A percentile compares a stretch with the other conserved stretches of the same genome.
Conservation (phyloP, 257 asterid genomes). For the Forsythia suspensa region DNA sequence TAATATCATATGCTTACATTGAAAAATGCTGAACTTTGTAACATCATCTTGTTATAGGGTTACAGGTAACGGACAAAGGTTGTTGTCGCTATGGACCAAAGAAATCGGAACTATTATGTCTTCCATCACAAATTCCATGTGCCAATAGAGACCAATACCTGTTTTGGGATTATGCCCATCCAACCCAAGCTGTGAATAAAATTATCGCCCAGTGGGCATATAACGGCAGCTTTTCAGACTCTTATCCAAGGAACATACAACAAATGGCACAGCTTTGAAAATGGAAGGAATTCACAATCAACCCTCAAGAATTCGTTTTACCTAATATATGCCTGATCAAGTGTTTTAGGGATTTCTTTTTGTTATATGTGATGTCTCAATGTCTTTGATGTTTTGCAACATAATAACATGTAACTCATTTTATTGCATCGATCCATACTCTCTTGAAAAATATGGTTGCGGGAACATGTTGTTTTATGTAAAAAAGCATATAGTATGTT, state of each 20-base stretch:
- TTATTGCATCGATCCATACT: too few relatives aligned
- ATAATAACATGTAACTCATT: too few relatives aligned
- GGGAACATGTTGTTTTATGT: too few relatives aligned
- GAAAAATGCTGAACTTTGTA: neutral
- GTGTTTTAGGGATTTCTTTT: neutral
- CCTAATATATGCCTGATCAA: neutral
- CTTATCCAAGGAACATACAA: conserved; percentile 11
- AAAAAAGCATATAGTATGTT: too few relatives aligned
- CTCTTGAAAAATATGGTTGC: too few relatives aligned
- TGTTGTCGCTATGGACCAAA: conserved; percentile 36
- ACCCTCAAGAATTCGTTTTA: neutral
- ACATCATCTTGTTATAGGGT: conserved; percentile 26
- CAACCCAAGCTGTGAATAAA: conserved; percentile 35
- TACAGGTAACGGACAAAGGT: conserved; percentile 35
- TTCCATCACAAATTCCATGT: conserved; percentile 28
- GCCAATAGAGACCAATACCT: conserved; percentile 37
- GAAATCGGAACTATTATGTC: conserved; percentile 30
- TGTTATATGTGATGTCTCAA: too few relatives aligned
- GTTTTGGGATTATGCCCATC: conserved; percentile 53
- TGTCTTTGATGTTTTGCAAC: too few relatives aligned
- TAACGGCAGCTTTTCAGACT: conserved; percentile 6
- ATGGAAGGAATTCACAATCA: too few relatives aligned
- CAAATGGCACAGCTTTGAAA: neutral
- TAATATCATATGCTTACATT: neutral
- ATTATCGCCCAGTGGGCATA: neutral